These are phyloP conservation scores for Geranium rotundifolium DNA, from an alignment of 345 rosid species.

Conservation along the genomic window DNA sequence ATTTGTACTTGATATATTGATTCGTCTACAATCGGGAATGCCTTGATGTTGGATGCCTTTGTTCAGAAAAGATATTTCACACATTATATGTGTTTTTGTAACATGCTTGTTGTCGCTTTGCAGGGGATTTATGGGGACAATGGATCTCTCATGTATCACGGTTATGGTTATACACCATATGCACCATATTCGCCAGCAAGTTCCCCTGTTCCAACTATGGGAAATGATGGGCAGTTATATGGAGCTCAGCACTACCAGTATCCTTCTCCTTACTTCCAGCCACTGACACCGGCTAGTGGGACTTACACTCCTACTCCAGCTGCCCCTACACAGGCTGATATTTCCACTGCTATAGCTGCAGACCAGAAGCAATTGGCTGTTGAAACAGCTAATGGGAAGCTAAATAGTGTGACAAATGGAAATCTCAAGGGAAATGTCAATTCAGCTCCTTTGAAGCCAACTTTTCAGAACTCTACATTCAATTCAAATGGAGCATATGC, in stretches of 20 bases:
- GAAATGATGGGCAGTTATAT: conserved; percentile 64
- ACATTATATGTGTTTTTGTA: neutral
- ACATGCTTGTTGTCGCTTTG: neutral
- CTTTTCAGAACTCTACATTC: conserved; percentile 29
- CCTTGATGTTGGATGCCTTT: neutral
- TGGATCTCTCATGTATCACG: conserved; percentile 56
- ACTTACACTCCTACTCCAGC: conserved; percentile 43
- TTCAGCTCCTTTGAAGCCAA: conserved; percentile 40
- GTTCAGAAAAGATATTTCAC: neutral
- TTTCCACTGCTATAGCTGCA: conserved; percentile 35
- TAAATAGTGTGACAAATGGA: conserved; percentile 27
- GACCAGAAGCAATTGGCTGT: conserved; percentile 50
- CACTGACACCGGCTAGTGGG: conserved; percentile 36
- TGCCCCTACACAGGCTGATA: conserved; percentile 41
- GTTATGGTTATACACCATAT: conserved; percentile 59
- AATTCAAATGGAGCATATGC: conserved; percentile 47
- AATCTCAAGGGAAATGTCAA: conserved; percentile 49
- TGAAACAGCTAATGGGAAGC: conserved; percentile 42
- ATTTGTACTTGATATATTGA: too few relatives aligned
- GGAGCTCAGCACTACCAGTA: conserved; percentile 90
- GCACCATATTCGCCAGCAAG: conserved; percentile 79
- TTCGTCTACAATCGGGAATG: too few relatives aligned
- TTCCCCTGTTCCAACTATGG: conserved; percentile 55
- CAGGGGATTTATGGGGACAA: conserved; percentile 79
- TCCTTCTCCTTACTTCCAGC: conserved; percentile 58